Evolutionary conservation across 164 flowering plant species (phyloP), one percentile per base, ranked within the genome.

Genomic region (Platanus orientalis): DNA sequence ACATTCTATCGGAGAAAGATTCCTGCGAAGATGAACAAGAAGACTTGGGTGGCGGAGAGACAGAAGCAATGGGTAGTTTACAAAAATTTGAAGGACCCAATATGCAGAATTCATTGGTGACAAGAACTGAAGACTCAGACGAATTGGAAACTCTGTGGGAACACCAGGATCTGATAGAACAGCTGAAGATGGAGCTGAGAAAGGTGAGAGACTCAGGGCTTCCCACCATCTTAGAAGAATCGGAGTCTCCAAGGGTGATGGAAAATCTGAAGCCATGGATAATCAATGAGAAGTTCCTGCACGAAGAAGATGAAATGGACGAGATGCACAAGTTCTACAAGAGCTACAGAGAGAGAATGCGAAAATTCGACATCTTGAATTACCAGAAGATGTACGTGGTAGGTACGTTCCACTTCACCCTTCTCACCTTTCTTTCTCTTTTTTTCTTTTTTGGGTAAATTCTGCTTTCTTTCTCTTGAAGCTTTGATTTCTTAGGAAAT

Each of bases 311-410:
- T 55, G 73, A 61, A 20, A 72, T 87, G 64, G 71, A 70, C 1
- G 91, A 82, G 80, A 81, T 95, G 71, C 87, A 90, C 69, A 92
- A 82, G 65, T 75, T 90, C 76, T 83, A 86, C 84, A 83, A 76
- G 71, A 85, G 85, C 65, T 95, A 92, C 77, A 75, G 75, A 53
- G 97, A 92, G 62, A 74, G 88, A 58, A 92, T 95, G 99, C 71
- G 96, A 19, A 92, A 90, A 64, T 77, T 95, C 44, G 99, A 95
- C 49, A 88, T 95, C 79, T 74, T 95, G 79, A 95, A 80, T 69
- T 92, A 82, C 72, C 99, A 95, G 79, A 95, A 95, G 85, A 86
- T 86, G 96, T 84, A 88, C 69, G 89, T 96, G 27, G 71, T 90
- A 61, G 96, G 99, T 88, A 45, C 73, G 84, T 78, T 47, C 20